Conservation (phyloP, 164 flowering plant genomes). For the Tetracentron sinense region DNA sequence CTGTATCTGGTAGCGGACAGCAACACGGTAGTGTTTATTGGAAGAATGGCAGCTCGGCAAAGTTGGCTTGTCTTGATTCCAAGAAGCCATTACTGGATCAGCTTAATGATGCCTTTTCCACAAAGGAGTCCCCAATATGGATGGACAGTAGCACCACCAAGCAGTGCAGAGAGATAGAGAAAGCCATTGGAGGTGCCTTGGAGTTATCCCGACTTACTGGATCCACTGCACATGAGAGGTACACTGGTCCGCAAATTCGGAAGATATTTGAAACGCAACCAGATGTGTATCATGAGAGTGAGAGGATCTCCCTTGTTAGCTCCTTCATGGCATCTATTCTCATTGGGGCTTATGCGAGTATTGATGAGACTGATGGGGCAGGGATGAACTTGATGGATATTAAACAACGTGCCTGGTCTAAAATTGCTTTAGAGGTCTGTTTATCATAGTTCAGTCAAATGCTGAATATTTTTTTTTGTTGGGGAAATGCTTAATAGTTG, state of each 20-base stretch:
- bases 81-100: slow-evolving; percentile 53
- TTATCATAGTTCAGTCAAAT: too few relatives aligned
- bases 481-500: not conserved
- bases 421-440: slow-evolving; percentile 48
- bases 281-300: slow-evolving; percentile 61
- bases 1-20: slow-evolving; percentile 95
- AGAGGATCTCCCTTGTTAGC: slow-evolving; percentile 95
- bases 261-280: slow-evolving; percentile 68
- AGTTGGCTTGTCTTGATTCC: slow-evolving; percentile 59
- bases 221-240: slow-evolving; percentile 84
- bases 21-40: slow-evolving; percentile 99
- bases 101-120: slow-evolving; percentile 62
- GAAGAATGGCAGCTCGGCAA: slow-evolving; percentile 61
- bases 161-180: slow-evolving; percentile 83
- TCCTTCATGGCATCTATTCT: slow-evolving; percentile 91
- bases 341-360: slow-evolving; percentile 72
- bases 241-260: slow-evolving; percentile 83
- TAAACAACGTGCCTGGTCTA: slow-evolving; percentile 53
- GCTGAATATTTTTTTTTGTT: too few relatives aligned
- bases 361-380: slow-evolving; percentile 92
- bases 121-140: slow-evolving; percentile 85
- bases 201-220: slow-evolving; percentile 76
- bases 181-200: slow-evolving; percentile 81
- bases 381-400: slow-evolving; percentile 98
- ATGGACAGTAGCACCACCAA: slow-evolving; percentile 94